phyloP scores from a whole-genome alignment of 805 yeast genomes.

The Cyberlindnera lachancei region DNA sequence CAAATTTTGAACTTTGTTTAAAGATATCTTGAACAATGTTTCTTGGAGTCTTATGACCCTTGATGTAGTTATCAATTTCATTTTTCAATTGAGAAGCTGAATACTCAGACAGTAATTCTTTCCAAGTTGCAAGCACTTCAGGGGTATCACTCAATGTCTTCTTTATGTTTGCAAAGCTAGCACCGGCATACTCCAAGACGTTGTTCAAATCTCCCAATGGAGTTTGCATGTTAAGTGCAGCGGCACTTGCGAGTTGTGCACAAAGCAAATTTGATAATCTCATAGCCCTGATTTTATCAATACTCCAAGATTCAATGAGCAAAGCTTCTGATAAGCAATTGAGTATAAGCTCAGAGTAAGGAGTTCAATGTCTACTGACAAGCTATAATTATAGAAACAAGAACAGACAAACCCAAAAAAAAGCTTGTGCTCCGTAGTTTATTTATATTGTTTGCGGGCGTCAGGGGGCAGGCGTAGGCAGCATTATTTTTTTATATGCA shows the following conservation, averaged over 20 bases:
- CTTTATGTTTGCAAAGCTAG: slow-evolving; percentile 3
- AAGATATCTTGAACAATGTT: slow-evolving; percentile 7
- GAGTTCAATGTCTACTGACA: no score
- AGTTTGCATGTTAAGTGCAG: slow-evolving; percentile 9
- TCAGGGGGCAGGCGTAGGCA: no score
- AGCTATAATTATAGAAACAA: no score
- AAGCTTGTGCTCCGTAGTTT: no score
- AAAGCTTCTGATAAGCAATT: no score
- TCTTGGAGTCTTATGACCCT: slow-evolving; percentile 13
- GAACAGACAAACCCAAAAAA: no score
- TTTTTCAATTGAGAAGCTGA: slow-evolving; percentile 7
- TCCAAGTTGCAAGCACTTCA: slow-evolving; percentile 20
- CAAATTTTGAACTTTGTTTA: slow-evolving; percentile 4
- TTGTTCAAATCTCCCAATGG: slow-evolving; percentile 6
- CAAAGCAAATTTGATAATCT: slow-evolving; percentile 1
- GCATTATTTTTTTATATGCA: no score
- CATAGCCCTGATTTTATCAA: no score
- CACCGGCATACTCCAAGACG: slow-evolving; percentile 8
- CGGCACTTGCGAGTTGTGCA: slow-evolving; percentile 7
- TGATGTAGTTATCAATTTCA: slow-evolving; percentile 8
- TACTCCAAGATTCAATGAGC: no score
- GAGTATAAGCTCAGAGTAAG: no score
- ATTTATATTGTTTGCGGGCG: no score
- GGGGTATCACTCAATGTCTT: slow-evolving; percentile 5
- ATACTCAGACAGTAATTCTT: slow-evolving; percentile 28